These are phyloP conservation scores for Vitis rotundifolia DNA, from an alignment of 164 flowering plant species.

Conservation along the genomic window DNA sequence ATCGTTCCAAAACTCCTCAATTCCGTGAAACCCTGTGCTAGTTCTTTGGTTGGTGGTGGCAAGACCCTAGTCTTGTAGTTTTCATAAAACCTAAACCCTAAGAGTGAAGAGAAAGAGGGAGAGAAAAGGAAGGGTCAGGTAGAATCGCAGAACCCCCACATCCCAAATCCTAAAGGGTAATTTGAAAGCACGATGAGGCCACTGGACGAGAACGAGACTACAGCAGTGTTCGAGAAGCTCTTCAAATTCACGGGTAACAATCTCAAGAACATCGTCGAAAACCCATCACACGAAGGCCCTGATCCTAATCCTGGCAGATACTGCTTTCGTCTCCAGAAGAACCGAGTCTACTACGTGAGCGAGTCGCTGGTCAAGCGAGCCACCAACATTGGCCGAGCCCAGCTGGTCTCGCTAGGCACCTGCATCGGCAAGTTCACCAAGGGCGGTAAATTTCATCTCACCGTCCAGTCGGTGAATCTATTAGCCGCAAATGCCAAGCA, in stretches of 20 bases:
- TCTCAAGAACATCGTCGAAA: conserved; percentile 69
- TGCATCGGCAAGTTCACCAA: conserved; percentile 79
- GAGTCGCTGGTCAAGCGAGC: conserved; percentile 73
- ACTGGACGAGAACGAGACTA: conserved; percentile 64
- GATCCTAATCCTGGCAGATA: conserved; percentile 50
- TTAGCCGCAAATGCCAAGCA: conserved; percentile 81
- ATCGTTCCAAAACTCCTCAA: no score
- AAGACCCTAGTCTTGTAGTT: no score
- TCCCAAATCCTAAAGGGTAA: no score
- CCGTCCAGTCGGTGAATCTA: conserved; percentile 55
- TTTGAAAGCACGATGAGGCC: conserved; percentile 47
- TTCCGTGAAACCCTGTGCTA: no score
- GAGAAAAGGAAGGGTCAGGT: no score
- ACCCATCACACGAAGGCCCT: conserved; percentile 66
- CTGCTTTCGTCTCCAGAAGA: conserved; percentile 71
- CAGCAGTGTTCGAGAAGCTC: conserved; percentile 62
- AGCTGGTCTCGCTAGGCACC: conserved; percentile 60
- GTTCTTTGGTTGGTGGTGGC: no score
- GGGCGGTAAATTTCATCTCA: conserved; percentile 67
- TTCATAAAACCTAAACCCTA: no score
- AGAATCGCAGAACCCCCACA: no score
- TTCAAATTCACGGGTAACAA: conserved; percentile 68
- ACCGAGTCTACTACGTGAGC: conserved; percentile 56
- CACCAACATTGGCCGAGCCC: conserved; percentile 57
- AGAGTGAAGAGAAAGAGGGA: no score